Evolutionary conservation across 2,329 filamentous ascomycete genomes (phyloP), one percentile per base, ranked within the genome.

Genomic region (Septoria linicola): DNA sequence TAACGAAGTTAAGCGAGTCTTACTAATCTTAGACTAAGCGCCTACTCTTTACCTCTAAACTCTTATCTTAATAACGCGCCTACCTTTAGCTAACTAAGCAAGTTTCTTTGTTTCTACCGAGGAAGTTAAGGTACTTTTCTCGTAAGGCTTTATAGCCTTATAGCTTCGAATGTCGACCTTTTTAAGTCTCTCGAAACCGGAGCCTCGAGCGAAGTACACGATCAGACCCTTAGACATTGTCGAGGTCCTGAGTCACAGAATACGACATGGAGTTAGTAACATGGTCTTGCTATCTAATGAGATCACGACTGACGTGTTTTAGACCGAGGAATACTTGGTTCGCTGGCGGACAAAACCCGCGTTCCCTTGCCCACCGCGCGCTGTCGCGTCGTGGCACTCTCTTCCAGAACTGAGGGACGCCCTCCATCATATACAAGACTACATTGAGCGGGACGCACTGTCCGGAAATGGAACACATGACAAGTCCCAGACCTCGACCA

Each of bases 271-370:
- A 8, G 66, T 67, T 60, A 60, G 59, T n/a, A n/a, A n/a, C n/a
- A n/a, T n/a, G n/a, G n/a, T n/a, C n/a, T n/a, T n/a, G n/a, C n/a
- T n/a, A n/a, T n/a, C n/a, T n/a, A n/a, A n/a, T n/a, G n/a, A n/a
- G n/a, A n/a, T n/a, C n/a, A n/a, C n/a, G n/a, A n/a, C 20, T 51
- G 17, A 39, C 17, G 2, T 11, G 14, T 25, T n/a, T 14, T 43
- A 69, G 66, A 27, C n/a, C 1, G 73, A 76, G 46, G 65, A 76
- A 30, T 76, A 71, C 44, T 64, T 77, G 0, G 65, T 76, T 0
- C 59, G 61, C 31, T 76, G 74, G 74, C 63, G 59, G n/a, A 55
- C 61, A 1, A 14, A 45, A 2, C 41, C 50, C 8, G 42, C 41
- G 10, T 31, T 27, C 4, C 55, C 51, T 3, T 42, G 39, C 8